Conservation (phyloP, 1,284 basidiomycete genomes). For the Somion occarium region DNA sequence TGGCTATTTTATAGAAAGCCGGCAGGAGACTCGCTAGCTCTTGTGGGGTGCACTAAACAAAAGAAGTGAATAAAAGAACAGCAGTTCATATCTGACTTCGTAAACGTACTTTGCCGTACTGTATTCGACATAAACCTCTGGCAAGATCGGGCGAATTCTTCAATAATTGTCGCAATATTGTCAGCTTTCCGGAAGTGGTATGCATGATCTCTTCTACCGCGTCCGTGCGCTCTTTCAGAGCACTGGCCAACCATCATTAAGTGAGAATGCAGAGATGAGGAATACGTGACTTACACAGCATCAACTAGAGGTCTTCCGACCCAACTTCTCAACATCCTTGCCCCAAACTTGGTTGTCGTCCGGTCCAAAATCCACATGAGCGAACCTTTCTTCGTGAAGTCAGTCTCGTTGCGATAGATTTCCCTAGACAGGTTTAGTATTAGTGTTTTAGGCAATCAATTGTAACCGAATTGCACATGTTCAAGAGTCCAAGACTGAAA, state of each 20-base stretch:
- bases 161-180: slow-evolving; percentile 66
- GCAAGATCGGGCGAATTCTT: slow-evolving; percentile 79
- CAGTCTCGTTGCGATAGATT: slow-evolving; percentile 87
- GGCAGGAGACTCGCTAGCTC: slow-evolving; percentile 79
- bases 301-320: slow-evolving; percentile 83
- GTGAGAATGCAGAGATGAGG: slow-evolving; percentile 1
- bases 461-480: slow-evolving; percentile 7
- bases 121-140: slow-evolving; percentile 83
- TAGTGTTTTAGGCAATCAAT: too few species aligned
- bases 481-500: slow-evolving; percentile 1
- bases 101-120: slow-evolving; percentile 81
- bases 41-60: slow-evolving; percentile 81
- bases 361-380: slow-evolving; percentile 85
- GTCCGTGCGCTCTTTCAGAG: slow-evolving; percentile 72
- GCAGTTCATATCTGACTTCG: neutral
- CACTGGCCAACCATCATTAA: slow-evolving; percentile 34
- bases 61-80: neutral
- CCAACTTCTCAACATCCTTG: slow-evolving; percentile 82
- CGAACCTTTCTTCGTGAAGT: slow-evolving; percentile 71
- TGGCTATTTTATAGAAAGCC: slow-evolving; percentile 71
- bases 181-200: slow-evolving; percentile 52
- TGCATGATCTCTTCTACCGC: slow-evolving; percentile 80
- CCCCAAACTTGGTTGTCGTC: slow-evolving; percentile 87
- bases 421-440: slow-evolving; percentile 41
- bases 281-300: slow-evolving; percentile 43